Evolutionary conservation across 371 early-diverging fungal species (phyloP).

Genomic region (Thermomucor indicae-seudaticae): DNA sequence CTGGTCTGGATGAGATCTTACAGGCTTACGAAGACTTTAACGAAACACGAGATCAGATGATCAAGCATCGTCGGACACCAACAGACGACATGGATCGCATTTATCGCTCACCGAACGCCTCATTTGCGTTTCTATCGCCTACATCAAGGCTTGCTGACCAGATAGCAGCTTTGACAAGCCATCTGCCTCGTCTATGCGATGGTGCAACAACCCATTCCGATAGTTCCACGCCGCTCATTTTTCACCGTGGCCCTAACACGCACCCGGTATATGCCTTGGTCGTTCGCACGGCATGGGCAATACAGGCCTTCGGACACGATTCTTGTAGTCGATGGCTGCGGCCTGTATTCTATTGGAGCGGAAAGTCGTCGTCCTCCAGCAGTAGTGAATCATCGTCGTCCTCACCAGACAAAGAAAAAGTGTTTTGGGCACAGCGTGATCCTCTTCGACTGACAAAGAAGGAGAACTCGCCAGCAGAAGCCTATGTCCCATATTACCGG

Average conservation of each 20-base stretch:
- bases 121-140: slow-evolving; percentile 50
- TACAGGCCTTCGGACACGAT: slow-evolving; percentile 37
- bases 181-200: slow-evolving; percentile 51
- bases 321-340: slow-evolving; percentile 46
- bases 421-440: slow-evolving; percentile 56
- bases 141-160: slow-evolving; percentile 37
- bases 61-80: slow-evolving; percentile 14
- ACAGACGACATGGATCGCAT: slow-evolving; percentile 6
- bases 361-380: slow-evolving; percentile 34
- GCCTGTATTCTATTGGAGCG: slow-evolving; percentile 66
- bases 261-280: slow-evolving; percentile 66
- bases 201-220: no score
- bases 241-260: slow-evolving; percentile 67
- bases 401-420: slow-evolving; percentile 51
- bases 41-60: not conserved
- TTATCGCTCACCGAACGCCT: slow-evolving; percentile 24
- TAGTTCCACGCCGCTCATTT: slow-evolving; percentile 44
- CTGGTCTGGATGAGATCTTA: slow-evolving; percentile 14
- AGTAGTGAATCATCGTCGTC: not conserved
- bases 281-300: slow-evolving; percentile 55
- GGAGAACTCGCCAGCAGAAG: slow-evolving; percentile 61
- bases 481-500: slow-evolving; percentile 39
- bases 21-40: slow-evolving; percentile 15
- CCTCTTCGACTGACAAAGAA: slow-evolving; percentile 50
- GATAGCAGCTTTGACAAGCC: slow-evolving; percentile 28